Percentiles rank a stretch among this genome's conserved stretches.
Conservation (phyloP, 345 rosid genomes). For the Populus pruinosa region DNA sequence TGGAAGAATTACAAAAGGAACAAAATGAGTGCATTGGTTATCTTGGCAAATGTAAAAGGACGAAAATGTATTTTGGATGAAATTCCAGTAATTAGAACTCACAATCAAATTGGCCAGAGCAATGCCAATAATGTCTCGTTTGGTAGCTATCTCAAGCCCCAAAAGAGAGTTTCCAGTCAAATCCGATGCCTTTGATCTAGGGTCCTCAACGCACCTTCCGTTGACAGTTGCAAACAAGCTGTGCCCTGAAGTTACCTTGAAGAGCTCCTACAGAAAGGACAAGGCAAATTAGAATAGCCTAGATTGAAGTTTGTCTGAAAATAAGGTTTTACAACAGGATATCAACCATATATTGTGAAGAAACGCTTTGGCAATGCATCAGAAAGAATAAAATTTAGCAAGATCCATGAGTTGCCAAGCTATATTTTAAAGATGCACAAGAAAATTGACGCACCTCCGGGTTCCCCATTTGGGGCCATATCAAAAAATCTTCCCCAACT, state of each 20-base stretch:
- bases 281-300: neutral
- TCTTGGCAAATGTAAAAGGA: neutral
- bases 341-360: neutral
- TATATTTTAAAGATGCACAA: neutral
- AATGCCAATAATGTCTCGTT: conserved; percentile 83
- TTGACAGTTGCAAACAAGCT: conserved; percentile 81
- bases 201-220: conserved; percentile 89
- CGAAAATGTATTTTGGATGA: neutral
- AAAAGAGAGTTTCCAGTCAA: conserved; percentile 70
- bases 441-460: conserved; percentile 54
- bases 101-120: conserved; percentile 94
- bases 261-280: conserved; percentile 58
- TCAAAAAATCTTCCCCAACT: conserved; percentile 92
- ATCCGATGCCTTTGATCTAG: conserved; percentile 85
- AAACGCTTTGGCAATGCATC: neutral
- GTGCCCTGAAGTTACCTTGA: conserved; percentile 68
- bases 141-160: conserved; percentile 78
- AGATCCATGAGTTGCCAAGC: neutral
- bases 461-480: conserved; percentile 85
- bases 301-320: neutral
- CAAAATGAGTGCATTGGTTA: neutral
- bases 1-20: neutral
- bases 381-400: neutral
- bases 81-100: conserved; percentile 25
- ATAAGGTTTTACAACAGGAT: neutral